Conservation (phyloP, 306 rosid genomes). For the Arachis hypogaea region DNA sequence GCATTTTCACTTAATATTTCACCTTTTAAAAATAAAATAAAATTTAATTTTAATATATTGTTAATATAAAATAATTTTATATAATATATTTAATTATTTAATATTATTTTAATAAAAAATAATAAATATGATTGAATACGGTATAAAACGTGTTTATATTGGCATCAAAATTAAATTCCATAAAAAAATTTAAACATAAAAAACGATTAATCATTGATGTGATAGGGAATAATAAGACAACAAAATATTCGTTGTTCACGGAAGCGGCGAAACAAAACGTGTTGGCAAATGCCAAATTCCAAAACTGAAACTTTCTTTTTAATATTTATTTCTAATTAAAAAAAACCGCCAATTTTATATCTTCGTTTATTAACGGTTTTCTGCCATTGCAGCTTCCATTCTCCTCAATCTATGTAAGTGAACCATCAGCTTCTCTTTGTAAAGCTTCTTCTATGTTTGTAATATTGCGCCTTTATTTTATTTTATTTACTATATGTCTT, state of each 20-base stretch:
- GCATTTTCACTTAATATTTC: no score
- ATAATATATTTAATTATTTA: no score
- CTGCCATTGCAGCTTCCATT: constrained; percentile 16
- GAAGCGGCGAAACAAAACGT: constrained; percentile 23
- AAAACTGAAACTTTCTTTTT: neutral
- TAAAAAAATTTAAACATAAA: no score
- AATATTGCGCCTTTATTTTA: neutral
- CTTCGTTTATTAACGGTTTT: constrained; percentile 17
- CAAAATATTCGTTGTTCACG: neutral
- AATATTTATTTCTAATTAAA: neutral
- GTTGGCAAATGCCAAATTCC: constrained; percentile 12
- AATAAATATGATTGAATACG: no score
- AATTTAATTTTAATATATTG: no score
- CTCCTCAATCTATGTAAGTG: constrained; percentile 30
- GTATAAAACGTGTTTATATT: no score
- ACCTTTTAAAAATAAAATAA: no score
- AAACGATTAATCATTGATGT: no score
- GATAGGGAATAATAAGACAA: no score
- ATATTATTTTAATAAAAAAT: no score
- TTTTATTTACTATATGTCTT: neutral
- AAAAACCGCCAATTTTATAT: constrained; percentile 11
- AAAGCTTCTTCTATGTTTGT: constrained; percentile 6
- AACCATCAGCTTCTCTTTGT: constrained; percentile 15
- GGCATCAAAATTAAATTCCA: no score
- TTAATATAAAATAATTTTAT: no score